A percentile compares a stretch with the other conserved stretches of the same genome.
phyloP scores from a whole-genome alignment of 768 basidiomycete genomes.

The Macrolepiota dolichaula region DNA sequence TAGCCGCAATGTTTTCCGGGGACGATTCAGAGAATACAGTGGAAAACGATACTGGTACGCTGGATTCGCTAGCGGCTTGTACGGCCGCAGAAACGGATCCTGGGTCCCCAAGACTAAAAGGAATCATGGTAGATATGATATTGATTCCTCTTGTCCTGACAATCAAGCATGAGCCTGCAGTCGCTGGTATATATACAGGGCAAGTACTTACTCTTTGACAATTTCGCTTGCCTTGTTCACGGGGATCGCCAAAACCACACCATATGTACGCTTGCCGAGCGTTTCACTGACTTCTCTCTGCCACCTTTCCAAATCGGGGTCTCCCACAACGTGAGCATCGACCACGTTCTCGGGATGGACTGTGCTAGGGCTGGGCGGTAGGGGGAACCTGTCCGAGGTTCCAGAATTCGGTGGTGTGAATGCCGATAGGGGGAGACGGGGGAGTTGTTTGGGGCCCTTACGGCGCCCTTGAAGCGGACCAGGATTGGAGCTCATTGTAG shows the following conservation, averaged over 20 bases:
- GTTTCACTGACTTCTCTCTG: constrained; percentile 45
- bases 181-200: neutral
- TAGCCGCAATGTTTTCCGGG: constrained; percentile 47
- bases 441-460: constrained; percentile 62
- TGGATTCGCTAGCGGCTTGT: neutral
- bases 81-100: constrained; percentile 31
- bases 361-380: constrained; percentile 65
- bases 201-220: constrained; percentile 43
- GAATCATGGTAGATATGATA: constrained; percentile 56
- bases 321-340: constrained; percentile 61
- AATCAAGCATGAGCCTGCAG: neutral
- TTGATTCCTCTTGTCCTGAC: constrained; percentile 25
- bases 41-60: constrained; percentile 48
- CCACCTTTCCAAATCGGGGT: constrained; percentile 45
- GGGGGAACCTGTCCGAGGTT: constrained; percentile 61
- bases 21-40: constrained; percentile 51
- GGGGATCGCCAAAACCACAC: constrained; percentile 55
- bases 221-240: constrained; percentile 39
- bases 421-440: constrained; percentile 70
- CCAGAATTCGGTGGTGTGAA: constrained; percentile 72
- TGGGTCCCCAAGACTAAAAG: constrained; percentile 55
- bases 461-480: constrained; percentile 36
- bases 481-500: constrained; percentile 18
- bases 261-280: constrained; percentile 43
- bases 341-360: constrained; percentile 61